Base-by-base conservation (phyloP, 2,329 filamentous ascomycete genomes). In the Capronia coronata region DNA sequence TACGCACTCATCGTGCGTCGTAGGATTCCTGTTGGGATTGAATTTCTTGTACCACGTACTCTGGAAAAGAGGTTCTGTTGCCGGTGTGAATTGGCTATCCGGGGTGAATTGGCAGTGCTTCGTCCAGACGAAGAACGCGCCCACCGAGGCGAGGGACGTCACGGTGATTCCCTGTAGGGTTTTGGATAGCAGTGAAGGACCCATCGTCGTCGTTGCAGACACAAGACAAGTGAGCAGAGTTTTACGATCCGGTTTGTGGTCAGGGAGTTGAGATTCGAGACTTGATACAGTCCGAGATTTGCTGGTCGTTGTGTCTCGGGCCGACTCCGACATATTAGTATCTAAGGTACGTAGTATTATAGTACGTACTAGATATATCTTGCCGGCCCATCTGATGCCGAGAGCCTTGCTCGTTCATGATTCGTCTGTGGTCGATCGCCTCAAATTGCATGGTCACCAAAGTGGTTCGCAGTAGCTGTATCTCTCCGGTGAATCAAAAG, bases 1-100 rank as follows among this genome's bases (percentile, higher is more conserved):
- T 57, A 85, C 69, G 59, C 78, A 82, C 9, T 84, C 67, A 62
- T 88, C 84, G 49, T 84, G 76, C 0, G 77, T 77, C 0, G 77
- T 71, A 0, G 82, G 77, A 64, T 86, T 85, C 25, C 71, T 67
- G 35, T 76, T 72, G 1, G 79, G 77, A 60, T 87, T 88, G 66
- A 77, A 75, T 51, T 73, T 74, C 42, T 71, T 67, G 69, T 76
- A 85, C 48, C 74, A 66, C 14, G 73, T 69, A 22, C 77, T 77
- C 46, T 70, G 70, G 74, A 81, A 83, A 59, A 86, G 66, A 29
- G 78, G 76, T 59, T 86, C 82, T 56, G 75, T 73, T 38, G 74
- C 64, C n/a, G 72, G 65, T 40, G 83, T 64, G 34, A 83, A 75
- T 46, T 78, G 74, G 29, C 41, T 34, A 60, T 79, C 68, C 61